These are phyloP conservation scores for Boletus tylopilopsis DNA, from an alignment of 768 basidiomycete genomes.

Conservation along the genomic window DNA sequence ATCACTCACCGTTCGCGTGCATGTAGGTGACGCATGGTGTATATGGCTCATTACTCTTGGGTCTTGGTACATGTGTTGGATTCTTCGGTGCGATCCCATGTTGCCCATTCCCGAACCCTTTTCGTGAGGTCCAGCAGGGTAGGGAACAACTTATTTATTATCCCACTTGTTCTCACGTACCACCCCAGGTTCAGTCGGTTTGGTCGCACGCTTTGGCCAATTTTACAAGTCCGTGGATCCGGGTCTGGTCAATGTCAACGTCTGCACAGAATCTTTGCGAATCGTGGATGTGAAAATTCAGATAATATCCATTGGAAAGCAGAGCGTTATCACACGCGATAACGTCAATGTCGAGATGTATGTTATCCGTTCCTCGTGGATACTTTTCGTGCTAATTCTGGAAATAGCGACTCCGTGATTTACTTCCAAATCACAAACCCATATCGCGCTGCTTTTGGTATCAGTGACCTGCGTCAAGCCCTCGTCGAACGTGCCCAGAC, in stretches of 20 bases:
- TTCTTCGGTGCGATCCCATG: conserved; percentile 76
- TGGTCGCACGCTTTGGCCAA: conserved; percentile 90
- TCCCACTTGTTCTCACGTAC: conserved; percentile 17
- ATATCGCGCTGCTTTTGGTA: conserved; percentile 92
- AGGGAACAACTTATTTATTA: conserved; percentile 8
- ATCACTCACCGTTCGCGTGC: neutral
- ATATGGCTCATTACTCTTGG: conserved; percentile 78
- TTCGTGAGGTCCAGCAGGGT: conserved; percentile 84
- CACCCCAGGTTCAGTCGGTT: conserved; percentile 67
- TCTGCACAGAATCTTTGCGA: conserved; percentile 86
- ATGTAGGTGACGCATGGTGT: conserved; percentile 72
- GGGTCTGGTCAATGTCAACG: conserved; percentile 88
- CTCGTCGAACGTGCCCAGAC: conserved; percentile 87
- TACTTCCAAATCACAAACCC: conserved; percentile 90
- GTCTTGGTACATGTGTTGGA: conserved; percentile 65
- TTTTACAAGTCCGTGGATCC: conserved; percentile 97
- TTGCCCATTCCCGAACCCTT: conserved; percentile 82
- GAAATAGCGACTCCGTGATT: conserved; percentile 79
- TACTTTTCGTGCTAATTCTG: conserved; percentile 1
- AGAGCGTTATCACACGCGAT: conserved; percentile 91
- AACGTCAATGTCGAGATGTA: conserved; percentile 95
- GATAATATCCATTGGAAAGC: conserved; percentile 81
- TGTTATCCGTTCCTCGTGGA: conserved; percentile 21
- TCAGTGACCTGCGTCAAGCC: conserved; percentile 83
- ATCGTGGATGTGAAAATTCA: conserved; percentile 96